Evolutionary conservation across 129 eudicot species (phyloP), one percentile per base, ranked within the genome.

Genomic region (Tanacetum coccineum): DNA sequence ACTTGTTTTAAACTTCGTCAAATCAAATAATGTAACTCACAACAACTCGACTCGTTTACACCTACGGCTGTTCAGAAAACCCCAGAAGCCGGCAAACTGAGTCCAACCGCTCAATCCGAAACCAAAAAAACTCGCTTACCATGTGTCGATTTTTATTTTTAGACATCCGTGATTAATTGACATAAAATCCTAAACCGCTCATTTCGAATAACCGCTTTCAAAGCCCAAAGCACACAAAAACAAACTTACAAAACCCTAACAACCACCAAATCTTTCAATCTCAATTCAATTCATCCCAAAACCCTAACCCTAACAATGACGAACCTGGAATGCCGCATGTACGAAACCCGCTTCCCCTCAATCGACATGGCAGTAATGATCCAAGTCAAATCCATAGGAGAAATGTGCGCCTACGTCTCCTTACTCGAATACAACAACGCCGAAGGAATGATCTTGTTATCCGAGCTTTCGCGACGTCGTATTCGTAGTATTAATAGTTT

Each of bases 381-480:
- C 11, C 98, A 92, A 75, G 96, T 92, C 46, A 88, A 92, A 74
- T 81, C 87, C 82, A 88, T 92, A 72, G 90, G 94, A 7, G 96
- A 88, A 71, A 86, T 85, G 87, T 89, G 98, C 65, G 98, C 98
- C 11, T 92, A 92, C 68, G 98, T 92, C 0, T 83, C 95, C 0
- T 81, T 92, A 42, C 83, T 92, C 15, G 98, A 92, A 82, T 92
- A 92, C 85, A 92, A 92, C 74, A 88, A 92, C 87, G 83, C 83
- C 63, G 98, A 92, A 73, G 98, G 98, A 0, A 92, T 92, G 98
- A 88, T 92, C 45, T 70, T 86, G 0, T 56, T 88, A 45, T 88
- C 98, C 3, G 98, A 92, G 87, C 83, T 92, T 10, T 88, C 98
- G 9, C 89, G 98, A 15, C 96, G 98, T 57, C 96, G 98, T 15